phyloP scores from a whole-genome alignment of 2,329 filamentous ascomycete genomes.

The Diaporthe citrichinensis region DNA sequence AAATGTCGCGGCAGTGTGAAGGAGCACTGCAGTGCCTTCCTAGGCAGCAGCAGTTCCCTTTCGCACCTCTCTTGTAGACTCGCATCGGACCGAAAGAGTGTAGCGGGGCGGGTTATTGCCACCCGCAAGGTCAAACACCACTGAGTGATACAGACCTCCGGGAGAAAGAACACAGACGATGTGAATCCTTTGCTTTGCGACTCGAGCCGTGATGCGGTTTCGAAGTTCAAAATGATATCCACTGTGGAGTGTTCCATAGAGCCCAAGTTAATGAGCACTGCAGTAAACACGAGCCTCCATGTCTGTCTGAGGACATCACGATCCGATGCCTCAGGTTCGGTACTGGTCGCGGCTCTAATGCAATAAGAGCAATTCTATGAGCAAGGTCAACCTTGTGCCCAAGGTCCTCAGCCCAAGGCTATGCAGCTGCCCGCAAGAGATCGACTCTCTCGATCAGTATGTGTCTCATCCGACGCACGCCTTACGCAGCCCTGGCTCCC shows the following conservation, averaged over 20 bases:
- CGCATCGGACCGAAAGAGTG: background rate
- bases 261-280: background rate
- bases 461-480: conserved; percentile 12
- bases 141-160: background rate
- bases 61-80: background rate
- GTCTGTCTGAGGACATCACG: conserved; percentile 1
- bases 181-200: background rate
- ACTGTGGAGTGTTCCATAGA: background rate
- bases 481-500: conserved; percentile 7
- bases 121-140: background rate
- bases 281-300: background rate
- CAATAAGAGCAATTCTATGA: conserved; percentile 5
- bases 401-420: background rate
- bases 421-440: conserved; percentile 11
- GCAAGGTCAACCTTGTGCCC: background rate
- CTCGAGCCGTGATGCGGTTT: background rate
- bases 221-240: background rate
- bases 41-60: background rate
- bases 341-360: conserved; percentile 10
- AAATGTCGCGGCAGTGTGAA: background rate
- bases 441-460: conserved; percentile 8
- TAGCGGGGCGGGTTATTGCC: background rate
- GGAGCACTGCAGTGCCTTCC: background rate
- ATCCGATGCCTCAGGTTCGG: background rate
- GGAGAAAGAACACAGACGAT: background rate